These are phyloP conservation scores for Tricholoma flavovirens DNA, from an alignment of 768 basidiomycete species.

Conservation along the genomic window DNA sequence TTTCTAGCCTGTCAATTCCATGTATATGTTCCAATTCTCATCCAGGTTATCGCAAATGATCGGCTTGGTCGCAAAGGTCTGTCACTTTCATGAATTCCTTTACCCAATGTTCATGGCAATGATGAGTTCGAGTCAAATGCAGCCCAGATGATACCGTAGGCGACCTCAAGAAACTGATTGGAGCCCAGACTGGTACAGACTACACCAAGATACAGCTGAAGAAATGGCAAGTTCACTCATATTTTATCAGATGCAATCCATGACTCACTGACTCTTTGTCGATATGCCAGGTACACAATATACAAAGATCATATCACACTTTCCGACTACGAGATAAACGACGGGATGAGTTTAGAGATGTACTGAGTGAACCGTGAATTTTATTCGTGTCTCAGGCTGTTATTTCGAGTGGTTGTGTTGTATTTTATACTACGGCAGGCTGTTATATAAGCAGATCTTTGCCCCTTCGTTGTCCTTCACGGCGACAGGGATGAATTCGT, in stretches of 20 bases:
- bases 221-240: conserved; percentile 71
- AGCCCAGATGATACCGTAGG: conserved; percentile 94
- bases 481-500: conserved; percentile 69
- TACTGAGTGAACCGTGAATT: conserved; percentile 39
- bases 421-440: too few relatives aligned
- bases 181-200: conserved; percentile 91
- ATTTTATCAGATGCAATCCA: neutral
- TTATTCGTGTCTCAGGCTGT: too few relatives aligned
- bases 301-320: conserved; percentile 97
- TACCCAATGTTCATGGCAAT: neutral
- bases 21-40: neutral
- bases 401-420: too few relatives aligned
- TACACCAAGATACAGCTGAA: conserved; percentile 83
- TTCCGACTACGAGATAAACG: conserved; percentile 87
- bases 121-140: conserved; percentile 89
- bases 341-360: conserved; percentile 93
- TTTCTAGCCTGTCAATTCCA: neutral
- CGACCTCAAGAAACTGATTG: conserved; percentile 95
- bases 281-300: conserved; percentile 69
- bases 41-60: conserved; percentile 90
- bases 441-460: neutral
- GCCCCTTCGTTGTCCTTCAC: neutral
- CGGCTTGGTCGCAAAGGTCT: conserved; percentile 90
- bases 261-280: neutral
- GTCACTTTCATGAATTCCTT: neutral